Evolutionary conservation across 768 basidiomycete genomes (phyloP), one percentile per base, ranked within the genome.

Genomic region (Boletus sensibilis): DNA sequence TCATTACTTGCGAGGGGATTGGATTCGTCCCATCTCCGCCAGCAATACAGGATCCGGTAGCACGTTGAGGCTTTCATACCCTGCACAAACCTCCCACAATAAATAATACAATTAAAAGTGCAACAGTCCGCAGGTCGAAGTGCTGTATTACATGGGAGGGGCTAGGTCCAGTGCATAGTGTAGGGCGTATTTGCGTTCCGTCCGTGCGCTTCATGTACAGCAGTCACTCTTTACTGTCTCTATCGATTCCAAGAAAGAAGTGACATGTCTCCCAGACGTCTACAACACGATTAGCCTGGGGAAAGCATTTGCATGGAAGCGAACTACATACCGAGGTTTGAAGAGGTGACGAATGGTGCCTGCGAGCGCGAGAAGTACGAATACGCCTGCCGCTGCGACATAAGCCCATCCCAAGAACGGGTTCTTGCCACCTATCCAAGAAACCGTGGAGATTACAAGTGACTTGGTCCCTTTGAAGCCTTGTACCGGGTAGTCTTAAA

Each of bases 361-460:
- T 25, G 86, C 80, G 47, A 98, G 72, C 25, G 92, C 94, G 40
- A 99, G 83, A 13, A 92, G 77, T 18, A 98, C 86, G 69, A 97
- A 98, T 16, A 98, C 79, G 18, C 81, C 83, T 2, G 95, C 86
- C 1, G 94, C 84, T 16, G 88, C 95, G 43, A 99, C 88, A 67
- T 99, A 99, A 2, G 94, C 92, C 94, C 95, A 98, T 9, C 97
- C 97, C 20, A 99, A 80, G 86, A 99, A 99, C 1, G 94, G 87
- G 65, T 99, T 98, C 76, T 96, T 95, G 39, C 97, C 97, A 12
- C 97, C 97, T 68, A 97, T 93, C 95, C 96, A 98, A 2, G 95
- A 93, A 14, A 97, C 94, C 4, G 96, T 98, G 42, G 94, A 94
- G 59, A 99, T 90, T 33, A 99, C 95, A 57, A 99, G 81, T 0